phyloP scores from a whole-genome alignment of 106 monocot genomes.

The Acorus calamus region DNA sequence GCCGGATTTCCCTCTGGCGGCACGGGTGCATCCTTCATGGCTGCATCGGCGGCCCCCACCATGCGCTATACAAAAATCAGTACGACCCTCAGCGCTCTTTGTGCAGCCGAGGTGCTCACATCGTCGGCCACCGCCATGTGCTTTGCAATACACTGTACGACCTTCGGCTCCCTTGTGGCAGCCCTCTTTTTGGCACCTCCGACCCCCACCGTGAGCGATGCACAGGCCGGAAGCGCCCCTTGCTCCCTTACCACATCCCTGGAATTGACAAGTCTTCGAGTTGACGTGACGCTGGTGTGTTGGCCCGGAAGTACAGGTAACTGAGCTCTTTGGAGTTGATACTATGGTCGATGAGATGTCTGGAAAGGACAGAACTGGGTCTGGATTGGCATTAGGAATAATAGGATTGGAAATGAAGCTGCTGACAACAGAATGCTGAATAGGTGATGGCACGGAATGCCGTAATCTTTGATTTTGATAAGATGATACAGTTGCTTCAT shows the following conservation, averaged over 20 bases:
- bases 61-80: slow-evolving; percentile 49
- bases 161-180: slow-evolving; percentile 60
- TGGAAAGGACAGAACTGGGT: slow-evolving; percentile 7
- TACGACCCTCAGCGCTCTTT: slow-evolving; percentile 51
- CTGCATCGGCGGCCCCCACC: slow-evolving; percentile 44
- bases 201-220: slow-evolving; percentile 49
- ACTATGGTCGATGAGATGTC: not conserved
- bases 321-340: slow-evolving; percentile 4
- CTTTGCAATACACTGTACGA: slow-evolving; percentile 45
- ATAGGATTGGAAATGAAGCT: not conserved
- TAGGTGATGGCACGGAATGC: not conserved
- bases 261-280: slow-evolving; percentile 28
- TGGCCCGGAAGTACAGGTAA: slow-evolving; percentile 27
- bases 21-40: slow-evolving; percentile 23
- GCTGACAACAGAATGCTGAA: not conserved
- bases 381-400: not conserved
- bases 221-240: slow-evolving; percentile 46
- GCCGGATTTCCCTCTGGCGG: slow-evolving; percentile 51
- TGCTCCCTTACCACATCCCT: slow-evolving; percentile 45
- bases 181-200: slow-evolving; percentile 35
- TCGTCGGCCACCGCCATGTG: slow-evolving; percentile 45
- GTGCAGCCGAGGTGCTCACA: slow-evolving; percentile 48
- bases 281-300: slow-evolving; percentile 6
- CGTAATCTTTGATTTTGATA: not conserved
- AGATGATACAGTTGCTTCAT: slow-evolving; percentile 13